Base-by-base conservation (phyloP, 352 stramenopile genomes). In the Globisporangium emineosum region DNA sequence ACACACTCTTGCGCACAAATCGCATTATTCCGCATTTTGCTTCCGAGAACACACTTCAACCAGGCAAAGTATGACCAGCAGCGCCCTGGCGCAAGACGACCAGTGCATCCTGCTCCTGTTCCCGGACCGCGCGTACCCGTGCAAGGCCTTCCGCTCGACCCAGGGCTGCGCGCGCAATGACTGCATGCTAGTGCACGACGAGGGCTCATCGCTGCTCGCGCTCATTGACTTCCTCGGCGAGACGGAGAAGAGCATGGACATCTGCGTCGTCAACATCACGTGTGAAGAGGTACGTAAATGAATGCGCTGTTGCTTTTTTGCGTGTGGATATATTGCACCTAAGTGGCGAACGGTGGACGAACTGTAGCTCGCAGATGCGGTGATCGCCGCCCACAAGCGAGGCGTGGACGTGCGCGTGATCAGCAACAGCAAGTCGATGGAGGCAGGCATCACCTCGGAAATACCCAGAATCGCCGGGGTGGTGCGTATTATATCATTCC, bases 391-490 rank as follows among this genome's bases (percentile, higher is more conserved):
- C 1, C 52, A 57, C n/a, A 30, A 17, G 52, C 52, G 52, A 21
- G 52, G 52, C 52, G 9, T 57, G 52, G 23, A 15, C 8, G n/a
- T 57, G 52, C 52, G 52, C n/a, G 52, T 57, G 52, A 43, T 57
- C 52, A 13, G 25, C 51, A 25, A 35, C 27, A 57, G n/a, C 27
- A 57, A 19, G 7, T 17, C 52, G 2, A 40, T 27, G 10, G 19
- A 43, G 30, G 27, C 29, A 19, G 19, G 52, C 9, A n/a, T 43
- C 8, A 13, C 8, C 19, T n/a, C 19, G 4, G 8, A 43, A 21
- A 43, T 57, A 10, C 19, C 3, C 9, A 40, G 25, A 21, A 27
- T 57, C 17, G 10, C 8, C 1, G 9, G 43, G 9, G 52, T 9
- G 52, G 52, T 57, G 17, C 30, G 30, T 40, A 37, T 8, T 6